Conservation (phyloP, 768 basidiomycete species). For the Pleurotus cornucopiae region DNA sequence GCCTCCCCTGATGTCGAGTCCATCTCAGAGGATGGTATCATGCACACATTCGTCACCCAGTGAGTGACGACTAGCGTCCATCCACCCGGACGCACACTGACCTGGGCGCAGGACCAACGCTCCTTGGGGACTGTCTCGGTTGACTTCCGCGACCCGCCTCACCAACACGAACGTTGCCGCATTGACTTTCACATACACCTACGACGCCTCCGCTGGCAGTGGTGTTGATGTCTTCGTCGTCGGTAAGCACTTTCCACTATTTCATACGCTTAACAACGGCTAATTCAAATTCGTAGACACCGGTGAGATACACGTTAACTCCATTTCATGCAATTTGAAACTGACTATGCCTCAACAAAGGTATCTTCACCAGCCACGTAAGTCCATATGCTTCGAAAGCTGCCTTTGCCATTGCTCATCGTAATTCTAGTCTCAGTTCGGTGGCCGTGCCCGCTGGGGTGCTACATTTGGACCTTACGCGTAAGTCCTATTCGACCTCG, state of each 20-base stretch:
- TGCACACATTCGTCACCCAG: conserved; percentile 14
- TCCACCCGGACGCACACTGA: not conserved
- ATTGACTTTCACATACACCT: conserved; percentile 24
- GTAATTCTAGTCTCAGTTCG: conserved; percentile 27
- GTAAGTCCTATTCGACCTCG: not conserved
- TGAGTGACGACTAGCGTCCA: not conserved
- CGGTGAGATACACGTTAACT: conserved; percentile 13
- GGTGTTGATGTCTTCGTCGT: conserved; percentile 41
- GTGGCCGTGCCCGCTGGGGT: conserved; percentile 38
- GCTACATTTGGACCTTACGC: conserved; percentile 27
- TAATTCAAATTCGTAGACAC: conserved; percentile 16
- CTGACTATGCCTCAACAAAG: conserved; percentile 9
- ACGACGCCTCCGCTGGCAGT: conserved; percentile 24
- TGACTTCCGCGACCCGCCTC: conserved; percentile 19
- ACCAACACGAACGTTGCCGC: conserved; percentile 10
- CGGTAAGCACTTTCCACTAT: conserved; percentile 19
- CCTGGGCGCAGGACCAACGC: conserved; percentile 21
- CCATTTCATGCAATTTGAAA: not conserved
- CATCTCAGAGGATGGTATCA: conserved; percentile 26
- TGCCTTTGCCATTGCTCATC: not conserved
- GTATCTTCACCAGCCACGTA: conserved; percentile 21
- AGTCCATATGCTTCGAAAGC: conserved; percentile 3
- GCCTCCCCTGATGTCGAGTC: conserved; percentile 21
- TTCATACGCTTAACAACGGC: not conserved
- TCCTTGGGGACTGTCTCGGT: conserved; percentile 27